These are phyloP conservation scores for Globisporangium takayamanum DNA, from an alignment of 352 stramenopile species.

Conservation along the genomic window DNA sequence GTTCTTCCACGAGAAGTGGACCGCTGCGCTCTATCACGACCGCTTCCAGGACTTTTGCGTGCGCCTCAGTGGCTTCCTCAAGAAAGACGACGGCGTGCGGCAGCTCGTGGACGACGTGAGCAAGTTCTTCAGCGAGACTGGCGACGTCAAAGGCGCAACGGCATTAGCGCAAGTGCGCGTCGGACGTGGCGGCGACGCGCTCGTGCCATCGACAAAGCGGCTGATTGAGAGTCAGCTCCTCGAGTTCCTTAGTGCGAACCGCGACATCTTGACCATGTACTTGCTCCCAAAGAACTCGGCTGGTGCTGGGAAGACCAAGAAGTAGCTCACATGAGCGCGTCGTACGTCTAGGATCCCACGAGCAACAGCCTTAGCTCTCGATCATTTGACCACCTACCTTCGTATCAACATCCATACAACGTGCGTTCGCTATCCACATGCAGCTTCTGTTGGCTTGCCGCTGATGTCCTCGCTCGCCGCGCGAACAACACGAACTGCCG, in stretches of 20 bases:
- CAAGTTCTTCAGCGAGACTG: conserved; percentile 54
- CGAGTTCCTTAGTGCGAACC: conserved; percentile 67
- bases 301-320: too few relatives aligned
- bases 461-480: too few relatives aligned
- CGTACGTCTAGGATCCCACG: too few relatives aligned
- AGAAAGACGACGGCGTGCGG: conserved; percentile 65
- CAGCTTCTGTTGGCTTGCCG: too few relatives aligned
- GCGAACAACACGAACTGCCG: too few relatives aligned
- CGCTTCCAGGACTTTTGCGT: conserved; percentile 69
- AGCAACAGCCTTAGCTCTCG: too few relatives aligned
- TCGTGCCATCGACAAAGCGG: conserved; percentile 65
- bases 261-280: conserved; percentile 81
- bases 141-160: conserved; percentile 56
- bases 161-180: conserved; percentile 59
- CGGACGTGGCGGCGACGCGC: conserved; percentile 41
- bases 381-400: too few relatives aligned
- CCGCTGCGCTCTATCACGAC: conserved; percentile 68
- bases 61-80: conserved; percentile 43
- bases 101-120: conserved; percentile 55
- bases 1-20: conserved; percentile 81
- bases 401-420: too few relatives aligned
- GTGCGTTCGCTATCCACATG: too few relatives aligned
- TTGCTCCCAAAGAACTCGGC: conserved; percentile 29
- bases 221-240: conserved; percentile 75
- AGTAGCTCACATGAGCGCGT: too few relatives aligned